A percentile compares a stretch with the other conserved stretches of the same genome.
Conservation (phyloP, 805 yeast species). For the Kodamaea neixiangensis region DNA sequence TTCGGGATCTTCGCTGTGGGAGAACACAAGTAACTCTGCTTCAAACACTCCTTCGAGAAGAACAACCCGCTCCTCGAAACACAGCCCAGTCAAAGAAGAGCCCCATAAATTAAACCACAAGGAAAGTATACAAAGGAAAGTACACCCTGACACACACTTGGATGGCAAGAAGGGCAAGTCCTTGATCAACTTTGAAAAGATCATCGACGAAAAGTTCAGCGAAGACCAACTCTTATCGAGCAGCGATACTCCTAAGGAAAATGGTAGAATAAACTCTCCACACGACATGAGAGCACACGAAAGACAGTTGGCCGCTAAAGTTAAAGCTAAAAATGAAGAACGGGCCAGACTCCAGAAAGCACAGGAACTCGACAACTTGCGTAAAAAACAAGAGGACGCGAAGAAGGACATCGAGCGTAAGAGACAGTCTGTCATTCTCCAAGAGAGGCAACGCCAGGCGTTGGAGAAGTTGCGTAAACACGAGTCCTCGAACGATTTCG, state of each 20-base stretch:
- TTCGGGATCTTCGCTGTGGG: neutral
- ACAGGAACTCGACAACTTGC: conserved; percentile 5
- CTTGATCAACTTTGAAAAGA: conserved; percentile 30
- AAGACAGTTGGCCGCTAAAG: conserved; percentile 17
- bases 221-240: conserved; percentile 16
- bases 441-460: conserved; percentile 32
- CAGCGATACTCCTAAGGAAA: neutral
- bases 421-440: conserved; percentile 24
- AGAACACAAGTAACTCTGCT: neutral
- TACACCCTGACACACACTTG: conserved; percentile 5
- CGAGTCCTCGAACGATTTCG: conserved; percentile 21
- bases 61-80: neutral
- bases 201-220: conserved; percentile 35
- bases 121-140: neutral
- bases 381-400: conserved; percentile 14
- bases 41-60: neutral
- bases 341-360: conserved; percentile 9
- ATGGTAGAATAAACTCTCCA: conserved; percentile 4
- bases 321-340: conserved; percentile 14
- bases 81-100: neutral
- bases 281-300: conserved; percentile 12
- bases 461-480: conserved; percentile 24
- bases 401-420: conserved; percentile 18
- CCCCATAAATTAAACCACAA: neutral
- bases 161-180: conserved; percentile 10